phyloP scores from a whole-genome alignment of 73 alveolate species.

The Stentor coeruleus region DNA sequence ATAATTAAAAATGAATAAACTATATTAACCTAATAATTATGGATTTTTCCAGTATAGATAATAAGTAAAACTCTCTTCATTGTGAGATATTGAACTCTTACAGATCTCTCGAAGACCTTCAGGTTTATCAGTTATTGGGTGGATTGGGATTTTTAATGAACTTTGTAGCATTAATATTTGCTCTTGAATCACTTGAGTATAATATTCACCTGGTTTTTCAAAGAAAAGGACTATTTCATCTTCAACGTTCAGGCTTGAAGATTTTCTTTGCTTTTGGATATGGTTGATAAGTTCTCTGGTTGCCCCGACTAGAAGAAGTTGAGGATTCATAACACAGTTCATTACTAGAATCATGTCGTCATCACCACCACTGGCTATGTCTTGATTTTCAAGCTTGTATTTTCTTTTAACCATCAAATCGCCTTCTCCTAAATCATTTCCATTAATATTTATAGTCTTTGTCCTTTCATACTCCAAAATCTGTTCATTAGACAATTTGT shows the following conservation, averaged over 20 bases:
- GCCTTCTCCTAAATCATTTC: conserved; percentile 49
- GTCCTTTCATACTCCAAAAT: conserved; percentile 54
- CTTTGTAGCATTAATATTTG: not conserved
- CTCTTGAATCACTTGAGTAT: not conserved
- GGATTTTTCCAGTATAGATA: conserved; percentile 5
- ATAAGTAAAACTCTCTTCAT: not conserved
- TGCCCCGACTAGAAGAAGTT: conserved; percentile 68
- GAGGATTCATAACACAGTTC: conserved; percentile 65
- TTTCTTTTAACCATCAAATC: conserved; percentile 53
- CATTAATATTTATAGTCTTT: conserved; percentile 69
- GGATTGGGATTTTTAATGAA: conserved; percentile 6
- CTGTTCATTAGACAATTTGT: conserved; percentile 50
- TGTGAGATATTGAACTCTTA: not conserved
- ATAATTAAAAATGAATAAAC: too few relatives aligned
- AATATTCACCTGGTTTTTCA: not conserved
- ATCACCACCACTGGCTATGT: conserved; percentile 61
- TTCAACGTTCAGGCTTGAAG: conserved; percentile 76
- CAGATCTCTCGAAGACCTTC: not conserved
- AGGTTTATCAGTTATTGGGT: not conserved
- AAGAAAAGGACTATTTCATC: conserved; percentile 77
- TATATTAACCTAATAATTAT: not conserved
- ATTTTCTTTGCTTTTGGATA: conserved; percentile 91
- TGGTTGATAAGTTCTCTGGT: conserved; percentile 88
- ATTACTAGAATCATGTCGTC: conserved; percentile 72
- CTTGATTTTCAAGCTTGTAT: conserved; percentile 70